Evolutionary conservation across 352 stramenopile genomes (phyloP), one percentile per base, ranked within the genome.

Genomic region (Globisporangium lucens): DNA sequence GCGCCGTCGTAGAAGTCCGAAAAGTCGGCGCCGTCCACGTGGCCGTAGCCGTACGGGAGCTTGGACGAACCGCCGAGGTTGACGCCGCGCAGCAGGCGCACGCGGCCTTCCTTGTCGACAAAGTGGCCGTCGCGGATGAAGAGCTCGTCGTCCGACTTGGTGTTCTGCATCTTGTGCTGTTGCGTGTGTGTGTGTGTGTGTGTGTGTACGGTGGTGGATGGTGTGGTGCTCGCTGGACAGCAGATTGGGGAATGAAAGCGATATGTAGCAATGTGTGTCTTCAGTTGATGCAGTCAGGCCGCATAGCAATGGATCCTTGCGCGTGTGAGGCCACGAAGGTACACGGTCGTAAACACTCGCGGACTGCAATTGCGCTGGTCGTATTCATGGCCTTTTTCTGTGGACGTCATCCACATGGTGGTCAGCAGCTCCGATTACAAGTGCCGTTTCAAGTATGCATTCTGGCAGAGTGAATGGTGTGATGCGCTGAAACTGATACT

Each of bases 61-160:
- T 98, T 98, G 52, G 89, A 96, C 0, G 89, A 89, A 27, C 91
- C 91, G 63, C 86, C 86, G 20, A 98, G 67, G 71, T 98, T 98
- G 3, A 98, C 88, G 56, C 91, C 90, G 47, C 89, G 87, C 35
- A 97, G 70, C 8, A 97, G 65, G 4, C 81, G 67, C 24, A 92
- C 83, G 49, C 90, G 83, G 35, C 79, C 85, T 12, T 95, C 75
- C 9, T 74, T 68, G 69, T 97, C 91, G 20, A 90, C 72, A 70
- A 97, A 97, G 73, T 93, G 78, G 29, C 82, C 83, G 51, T 90
- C 70, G 58, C 74, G 76, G 38, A 93, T 79, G 35, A 65, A 67
- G 24, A 91, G 59, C 5, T 77, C 68, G 15, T 61, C 72, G 35
- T 49, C 15, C 8, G n/a, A 15, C 9, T 24, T 27, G 29, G 56